Percentiles rank a stretch among this genome's conserved stretches.
phyloP scores from a whole-genome alignment of 208 protist species.

The Wallacemonas sp. region DNA sequence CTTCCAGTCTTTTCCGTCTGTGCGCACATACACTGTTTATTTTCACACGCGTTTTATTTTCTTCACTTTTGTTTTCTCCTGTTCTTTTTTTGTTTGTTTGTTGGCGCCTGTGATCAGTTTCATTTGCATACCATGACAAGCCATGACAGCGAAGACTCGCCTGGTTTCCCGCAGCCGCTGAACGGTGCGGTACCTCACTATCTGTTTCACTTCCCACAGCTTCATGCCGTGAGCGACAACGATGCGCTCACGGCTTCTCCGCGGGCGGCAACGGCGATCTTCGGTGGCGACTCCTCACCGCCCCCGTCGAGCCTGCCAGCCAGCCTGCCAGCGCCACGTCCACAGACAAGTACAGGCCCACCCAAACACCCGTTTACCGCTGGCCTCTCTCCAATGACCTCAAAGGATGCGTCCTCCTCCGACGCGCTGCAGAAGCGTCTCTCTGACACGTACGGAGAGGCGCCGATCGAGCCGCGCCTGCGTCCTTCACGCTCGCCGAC shows the following conservation, averaged over 20 bases:
- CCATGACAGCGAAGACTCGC: no score
- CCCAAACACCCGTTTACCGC: no score
- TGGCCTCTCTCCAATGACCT: no score
- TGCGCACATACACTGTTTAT: no score
- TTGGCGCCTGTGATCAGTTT: background rate
- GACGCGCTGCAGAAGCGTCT: background rate
- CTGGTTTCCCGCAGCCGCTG: background rate
- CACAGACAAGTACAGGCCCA: background rate
- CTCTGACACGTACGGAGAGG: background rate
- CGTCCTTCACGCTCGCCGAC: no score
- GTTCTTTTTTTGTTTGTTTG: constrained; percentile 14
- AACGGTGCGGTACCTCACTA: background rate
- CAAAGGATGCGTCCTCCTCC: no score
- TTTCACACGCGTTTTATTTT: background rate
- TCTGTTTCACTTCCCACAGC: constrained; percentile 6
- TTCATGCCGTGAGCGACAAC: constrained; percentile 8
- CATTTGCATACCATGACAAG: no score
- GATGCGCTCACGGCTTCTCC: background rate
- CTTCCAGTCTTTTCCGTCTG: background rate
- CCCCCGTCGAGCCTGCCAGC: background rate
- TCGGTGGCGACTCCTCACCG: background rate
- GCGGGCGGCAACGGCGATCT: constrained; percentile 2
- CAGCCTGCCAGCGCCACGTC: background rate
- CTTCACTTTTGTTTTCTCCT: constrained; percentile 1
- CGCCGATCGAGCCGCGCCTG: no score